Base-by-base conservation (phyloP, 2,329 filamentous ascomycete genomes). In the Penicillium sp. region DNA sequence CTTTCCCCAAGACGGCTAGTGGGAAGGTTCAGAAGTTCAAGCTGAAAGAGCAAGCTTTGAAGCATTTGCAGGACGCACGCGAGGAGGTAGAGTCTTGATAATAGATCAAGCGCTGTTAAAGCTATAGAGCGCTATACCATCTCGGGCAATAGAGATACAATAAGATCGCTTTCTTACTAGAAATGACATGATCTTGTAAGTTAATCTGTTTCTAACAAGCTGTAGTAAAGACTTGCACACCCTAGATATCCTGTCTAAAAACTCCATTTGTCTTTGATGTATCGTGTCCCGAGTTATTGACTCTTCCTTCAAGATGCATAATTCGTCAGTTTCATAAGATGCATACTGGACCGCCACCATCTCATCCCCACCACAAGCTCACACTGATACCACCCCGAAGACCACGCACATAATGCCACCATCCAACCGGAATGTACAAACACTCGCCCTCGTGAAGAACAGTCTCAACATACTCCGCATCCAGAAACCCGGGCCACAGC, bases 11-110 rank as follows among this genome's bases (percentile, higher is more conserved):
- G 75, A 98, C 92, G 23, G 85, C 88, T 4, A 95, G 87, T 61
- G 90, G 90, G 15, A 98, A 98, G 76, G 89, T 96, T 39, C 87
- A 95, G 68, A 95, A 96, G 69, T 95, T 84, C 61, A 90, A 83
- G 68, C 62, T 96, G 54, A 76, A 78, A 56, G 83, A 88, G 11
- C 68, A 74, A 55, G 89, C 78, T 0, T 57, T 75, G 26, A 52
- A 67, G 48, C 47, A 76, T 37, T 45, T 79, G 20, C 61, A 69
- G 15, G 30, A 27, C 8, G 28, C 28, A 32, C 16, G 13, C 7
- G 20, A 14, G 3, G 12, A 15, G 16, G 4, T 4, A 2, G n/a
- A 35, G 14, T 9, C 12, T 14, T 28, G 26, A 28, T 28, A n/a
- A n/a, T n/a, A n/a, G n/a, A n/a, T n/a, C n/a, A n/a, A n/a, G n/a